Evolutionary conservation across 805 yeast genomes (phyloP).

Genomic region (Ogataea allantospora): DNA sequence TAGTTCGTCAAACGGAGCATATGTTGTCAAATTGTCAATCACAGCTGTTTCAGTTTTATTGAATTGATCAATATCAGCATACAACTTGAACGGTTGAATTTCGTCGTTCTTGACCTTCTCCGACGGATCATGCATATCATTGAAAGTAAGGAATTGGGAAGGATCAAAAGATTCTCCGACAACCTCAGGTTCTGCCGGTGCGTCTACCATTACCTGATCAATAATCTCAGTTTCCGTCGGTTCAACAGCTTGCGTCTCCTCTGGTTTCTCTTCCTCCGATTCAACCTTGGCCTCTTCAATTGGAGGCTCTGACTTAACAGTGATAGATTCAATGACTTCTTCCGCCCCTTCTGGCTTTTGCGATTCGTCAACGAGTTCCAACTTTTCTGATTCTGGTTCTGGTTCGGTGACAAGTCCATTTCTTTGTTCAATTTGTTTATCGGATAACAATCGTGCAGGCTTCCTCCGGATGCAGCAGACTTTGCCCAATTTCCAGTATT

Average conservation of each 20-base stretch:
- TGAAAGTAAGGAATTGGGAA: slow-evolving; percentile 34
- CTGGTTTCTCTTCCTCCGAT: not conserved
- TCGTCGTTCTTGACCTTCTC: not conserved
- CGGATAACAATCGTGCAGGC: slow-evolving; percentile 37
- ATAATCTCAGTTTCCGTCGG: not conserved
- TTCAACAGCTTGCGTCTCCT: not conserved
- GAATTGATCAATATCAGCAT: slow-evolving; percentile 41
- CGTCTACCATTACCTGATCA: slow-evolving; percentile 3
- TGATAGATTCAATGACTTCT: slow-evolving; percentile 4
- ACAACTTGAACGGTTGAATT: slow-evolving; percentile 45
- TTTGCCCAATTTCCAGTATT: slow-evolving; percentile 77
- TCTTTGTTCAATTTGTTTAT: slow-evolving; percentile 8
- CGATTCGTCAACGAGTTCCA: not conserved
- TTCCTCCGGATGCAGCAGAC: slow-evolving; percentile 59
- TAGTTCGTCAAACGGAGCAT: slow-evolving; percentile 44
- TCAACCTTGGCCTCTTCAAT: not conserved
- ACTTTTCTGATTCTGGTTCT: not conserved
- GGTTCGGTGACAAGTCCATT: not conserved
- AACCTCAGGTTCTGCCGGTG: not conserved
- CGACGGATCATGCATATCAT: slow-evolving; percentile 16
- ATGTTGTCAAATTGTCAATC: slow-evolving; percentile 46
- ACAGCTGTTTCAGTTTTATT: slow-evolving; percentile 47
- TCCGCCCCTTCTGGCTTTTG: not conserved
- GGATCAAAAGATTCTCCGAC: slow-evolving; percentile 2
- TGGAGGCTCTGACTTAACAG: slow-evolving; percentile 4